phyloP scores from a whole-genome alignment of 2,329 filamentous ascomycete genomes.

The Aspergillus phoenicis region DNA sequence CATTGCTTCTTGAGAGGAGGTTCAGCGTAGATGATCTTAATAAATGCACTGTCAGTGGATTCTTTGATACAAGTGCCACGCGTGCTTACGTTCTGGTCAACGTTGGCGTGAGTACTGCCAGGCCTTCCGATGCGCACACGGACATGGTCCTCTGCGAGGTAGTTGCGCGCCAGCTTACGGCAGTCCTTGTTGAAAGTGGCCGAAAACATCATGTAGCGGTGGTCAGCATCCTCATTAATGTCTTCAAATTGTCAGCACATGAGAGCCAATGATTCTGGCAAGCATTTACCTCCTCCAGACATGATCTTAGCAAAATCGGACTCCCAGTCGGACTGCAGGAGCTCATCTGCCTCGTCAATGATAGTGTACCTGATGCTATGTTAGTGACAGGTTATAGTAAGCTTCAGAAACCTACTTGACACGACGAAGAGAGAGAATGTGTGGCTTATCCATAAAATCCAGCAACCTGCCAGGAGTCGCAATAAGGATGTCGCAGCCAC shows the following conservation, averaged over 20 bases:
- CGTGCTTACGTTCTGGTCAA: slow-evolving; percentile 65
- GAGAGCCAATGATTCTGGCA: slow-evolving; percentile 10
- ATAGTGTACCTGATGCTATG: slow-evolving; percentile 60
- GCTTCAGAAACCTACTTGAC: slow-evolving; percentile 60
- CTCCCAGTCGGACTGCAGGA: slow-evolving; percentile 79
- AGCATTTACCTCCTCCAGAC: slow-evolving; percentile 71
- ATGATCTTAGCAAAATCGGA: slow-evolving; percentile 75
- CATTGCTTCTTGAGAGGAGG: slow-evolving; percentile 68
- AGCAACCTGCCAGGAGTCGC: slow-evolving; percentile 83
- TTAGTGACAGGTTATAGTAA: neutral
- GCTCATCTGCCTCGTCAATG: slow-evolving; percentile 94
- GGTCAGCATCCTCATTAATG: slow-evolving; percentile 73
- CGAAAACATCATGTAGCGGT: slow-evolving; percentile 80
- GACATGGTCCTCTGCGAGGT: slow-evolving; percentile 72
- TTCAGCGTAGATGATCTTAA: slow-evolving; percentile 66
- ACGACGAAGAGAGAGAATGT: slow-evolving; percentile 70
- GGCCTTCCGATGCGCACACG: slow-evolving; percentile 85
- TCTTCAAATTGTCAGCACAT: slow-evolving; percentile 48
- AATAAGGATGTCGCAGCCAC: slow-evolving; percentile 87
- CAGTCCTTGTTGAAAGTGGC: slow-evolving; percentile 86
- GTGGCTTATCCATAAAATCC: slow-evolving; percentile 76
- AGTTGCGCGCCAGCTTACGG: slow-evolving; percentile 73
- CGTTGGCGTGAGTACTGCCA: slow-evolving; percentile 79
- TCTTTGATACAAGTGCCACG: neutral
- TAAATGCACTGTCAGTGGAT: neutral